Percentiles rank a stretch among this genome's conserved stretches.
These are phyloP conservation scores for Fraxinus latifolia DNA, from an alignment of 305 asterid genomes.

Conservation along the genomic window DNA sequence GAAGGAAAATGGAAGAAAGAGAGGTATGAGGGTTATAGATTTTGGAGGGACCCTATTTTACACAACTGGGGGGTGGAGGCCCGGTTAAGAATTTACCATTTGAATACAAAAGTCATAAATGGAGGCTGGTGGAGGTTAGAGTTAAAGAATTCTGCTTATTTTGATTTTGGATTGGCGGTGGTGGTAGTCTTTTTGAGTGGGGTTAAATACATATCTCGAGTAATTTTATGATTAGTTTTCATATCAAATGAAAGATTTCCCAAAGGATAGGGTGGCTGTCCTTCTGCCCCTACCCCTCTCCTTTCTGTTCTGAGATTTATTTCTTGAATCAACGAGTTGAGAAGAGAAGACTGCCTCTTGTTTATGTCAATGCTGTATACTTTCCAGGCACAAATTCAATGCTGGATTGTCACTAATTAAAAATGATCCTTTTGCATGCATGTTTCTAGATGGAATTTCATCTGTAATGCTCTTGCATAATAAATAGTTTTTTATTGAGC, in stretches of 20 bases:
- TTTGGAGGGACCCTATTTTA: not conserved
- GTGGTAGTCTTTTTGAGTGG: not conserved
- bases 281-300: not conserved
- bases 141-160: not conserved
- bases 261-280: not conserved
- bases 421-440: not conserved
- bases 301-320: not conserved
- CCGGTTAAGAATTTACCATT: not conserved
- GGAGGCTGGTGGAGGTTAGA: not conserved
- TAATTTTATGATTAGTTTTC: not conserved
- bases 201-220: not conserved
- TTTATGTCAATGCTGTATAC: not conserved
- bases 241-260: not conserved
- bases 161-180: not conserved
- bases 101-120: not conserved
- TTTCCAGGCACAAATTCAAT: not conserved
- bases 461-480: not conserved
- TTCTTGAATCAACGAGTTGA: not conserved
- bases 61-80: not conserved
- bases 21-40: not conserved
- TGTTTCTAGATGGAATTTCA: not conserved
- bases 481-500: not conserved
- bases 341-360: not conserved
- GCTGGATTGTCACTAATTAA: not conserved
- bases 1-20: not conserved